Evolutionary conservation across 345 rosid species (phyloP).

Genomic region (Hirschfeldia incana): DNA sequence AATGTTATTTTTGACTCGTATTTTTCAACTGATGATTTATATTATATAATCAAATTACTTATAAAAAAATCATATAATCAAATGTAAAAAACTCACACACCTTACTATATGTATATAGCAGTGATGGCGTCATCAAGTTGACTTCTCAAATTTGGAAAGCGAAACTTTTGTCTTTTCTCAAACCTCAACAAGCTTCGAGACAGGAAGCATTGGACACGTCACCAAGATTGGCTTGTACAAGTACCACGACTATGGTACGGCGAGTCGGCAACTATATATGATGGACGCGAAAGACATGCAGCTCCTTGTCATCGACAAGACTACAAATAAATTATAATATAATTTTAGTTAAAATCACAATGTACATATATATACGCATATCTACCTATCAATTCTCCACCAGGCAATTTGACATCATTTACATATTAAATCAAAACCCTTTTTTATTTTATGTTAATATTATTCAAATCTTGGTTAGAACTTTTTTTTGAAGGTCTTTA

Average conservation of each 20-base stretch:
- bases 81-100: neutral
- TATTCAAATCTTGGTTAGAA: neutral
- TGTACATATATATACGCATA: conserved; percentile 4
- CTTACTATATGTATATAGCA: neutral
- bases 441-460: neutral
- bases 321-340: neutral
- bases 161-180: conserved; percentile 26
- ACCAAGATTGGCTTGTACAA: conserved; percentile 3
- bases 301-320: neutral
- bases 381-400: conserved; percentile 8
- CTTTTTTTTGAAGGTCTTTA: neutral
- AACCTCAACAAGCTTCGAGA: conserved; percentile 23
- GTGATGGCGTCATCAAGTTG: conserved; percentile 31
- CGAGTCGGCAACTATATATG: neutral
- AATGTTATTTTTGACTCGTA: conserved; percentile 21
- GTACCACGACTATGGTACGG: conserved; percentile 21
- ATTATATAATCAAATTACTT: conserved; percentile 4
- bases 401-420: neutral
- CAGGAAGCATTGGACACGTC: conserved; percentile 17
- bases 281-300: too few species aligned
- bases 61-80: too few species aligned
- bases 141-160: conserved; percentile 17
- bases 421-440: neutral
- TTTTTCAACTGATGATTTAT: neutral
- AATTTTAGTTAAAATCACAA: neutral